A percentile compares a stretch with the other conserved stretches of the same genome.
These are phyloP conservation scores for Eutrema heterophyllum DNA, from an alignment of 345 rosid genomes.

Conservation along the genomic window DNA sequence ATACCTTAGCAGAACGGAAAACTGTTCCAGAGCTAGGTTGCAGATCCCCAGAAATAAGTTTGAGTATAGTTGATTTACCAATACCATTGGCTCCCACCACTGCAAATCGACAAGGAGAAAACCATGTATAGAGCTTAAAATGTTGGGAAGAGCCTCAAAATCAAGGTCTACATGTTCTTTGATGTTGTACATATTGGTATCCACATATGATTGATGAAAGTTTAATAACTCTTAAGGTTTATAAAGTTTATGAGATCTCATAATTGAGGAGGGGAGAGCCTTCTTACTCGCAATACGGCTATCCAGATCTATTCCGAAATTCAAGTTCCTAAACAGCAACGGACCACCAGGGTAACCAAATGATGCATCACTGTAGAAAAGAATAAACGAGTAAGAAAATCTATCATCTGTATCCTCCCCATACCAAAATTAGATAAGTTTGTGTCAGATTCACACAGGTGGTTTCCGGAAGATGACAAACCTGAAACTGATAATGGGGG, in stretches of 20 bases:
- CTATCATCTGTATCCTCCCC: background rate
- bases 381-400: constrained; percentile 7
- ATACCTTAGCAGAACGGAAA: constrained; percentile 97
- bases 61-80: constrained; percentile 97
- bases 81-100: constrained; percentile 99
- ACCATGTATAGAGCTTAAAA: constrained; percentile 11
- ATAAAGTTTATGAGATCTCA: background rate
- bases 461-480: constrained; percentile 34
- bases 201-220: background rate
- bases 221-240: background rate
- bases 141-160: background rate
- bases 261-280: background rate
- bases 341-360: constrained; percentile 98
- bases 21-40: constrained; percentile 98
- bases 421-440: constrained; percentile 1
- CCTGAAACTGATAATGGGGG: constrained; percentile 99
- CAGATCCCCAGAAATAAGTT: constrained; percentile 89
- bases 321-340: constrained; percentile 76
- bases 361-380: constrained; percentile 81
- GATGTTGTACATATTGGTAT: background rate
- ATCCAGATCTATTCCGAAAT: constrained; percentile 97
- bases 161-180: background rate
- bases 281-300: constrained; percentile 96
- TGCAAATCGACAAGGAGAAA: constrained; percentile 35
- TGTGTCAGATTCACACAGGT: constrained; percentile 1